These are phyloP conservation scores for Noccaea caerulescens DNA, from an alignment of 345 rosid genomes.

Conservation along the genomic window DNA sequence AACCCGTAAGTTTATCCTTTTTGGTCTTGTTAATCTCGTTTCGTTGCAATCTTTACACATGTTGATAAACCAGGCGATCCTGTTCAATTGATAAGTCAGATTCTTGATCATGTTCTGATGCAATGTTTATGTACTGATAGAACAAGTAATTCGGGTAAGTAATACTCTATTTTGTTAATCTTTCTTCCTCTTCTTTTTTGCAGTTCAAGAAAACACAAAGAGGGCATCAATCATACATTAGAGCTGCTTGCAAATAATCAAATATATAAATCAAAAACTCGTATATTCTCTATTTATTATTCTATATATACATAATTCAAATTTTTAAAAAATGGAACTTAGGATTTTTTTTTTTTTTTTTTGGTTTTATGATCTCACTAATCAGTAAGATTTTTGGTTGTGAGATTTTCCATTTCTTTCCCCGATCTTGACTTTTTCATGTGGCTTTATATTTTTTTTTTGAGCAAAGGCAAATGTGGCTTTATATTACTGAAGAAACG, in stretches of 20 bases:
- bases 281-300: conserved; percentile 8
- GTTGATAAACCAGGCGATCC: conserved; percentile 4
- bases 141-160: background rate
- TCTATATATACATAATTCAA: background rate
- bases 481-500: conserved; percentile 25
- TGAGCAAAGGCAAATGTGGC: background rate
- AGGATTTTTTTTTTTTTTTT: conserved; percentile 1
- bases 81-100: background rate
- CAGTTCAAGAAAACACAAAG: conserved; percentile 37
- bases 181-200: conserved; percentile 21
- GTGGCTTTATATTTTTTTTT: conserved; percentile 4
- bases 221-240: conserved; percentile 20
- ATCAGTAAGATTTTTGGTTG: conserved; percentile 41
- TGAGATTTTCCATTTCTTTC: conserved; percentile 33
- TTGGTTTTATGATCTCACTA: conserved; percentile 34
- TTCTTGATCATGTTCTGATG: background rate
- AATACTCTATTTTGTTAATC: conserved; percentile 11
- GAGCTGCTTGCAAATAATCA: conserved; percentile 29
- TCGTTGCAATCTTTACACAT: background rate
- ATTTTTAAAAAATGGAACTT: background rate
- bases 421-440: conserved; percentile 26
- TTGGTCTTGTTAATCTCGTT: background rate
- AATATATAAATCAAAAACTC: background rate
- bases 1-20: conserved; percentile 29
- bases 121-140: conserved; percentile 18